A percentile compares a stretch with the other conserved stretches of the same genome.
Evolutionary conservation across 2,329 filamentous ascomycete genomes (phyloP).

Genomic region (Aspergillus sp.): DNA sequence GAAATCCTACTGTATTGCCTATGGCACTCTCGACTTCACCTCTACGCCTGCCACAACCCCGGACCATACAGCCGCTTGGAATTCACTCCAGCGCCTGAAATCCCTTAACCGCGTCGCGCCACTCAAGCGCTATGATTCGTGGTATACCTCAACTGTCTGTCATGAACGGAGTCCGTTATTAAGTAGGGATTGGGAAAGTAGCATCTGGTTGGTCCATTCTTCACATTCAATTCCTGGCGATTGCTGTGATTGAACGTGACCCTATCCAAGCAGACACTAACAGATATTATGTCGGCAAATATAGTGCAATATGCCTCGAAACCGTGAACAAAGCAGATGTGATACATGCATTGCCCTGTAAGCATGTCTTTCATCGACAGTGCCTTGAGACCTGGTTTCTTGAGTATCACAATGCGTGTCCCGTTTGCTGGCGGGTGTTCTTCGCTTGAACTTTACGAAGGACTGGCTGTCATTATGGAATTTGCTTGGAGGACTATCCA

Average conservation of each 20-base stretch:
- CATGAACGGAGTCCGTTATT: neutral
- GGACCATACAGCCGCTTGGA: neutral
- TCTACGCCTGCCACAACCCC: neutral
- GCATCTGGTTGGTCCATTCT: neutral
- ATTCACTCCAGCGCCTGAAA: neutral
- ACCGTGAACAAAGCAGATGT: neutral
- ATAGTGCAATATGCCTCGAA: neutral
- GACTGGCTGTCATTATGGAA: no score
- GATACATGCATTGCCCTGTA: neutral
- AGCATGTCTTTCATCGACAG: neutral
- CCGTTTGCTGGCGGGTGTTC: constrained; percentile 1
- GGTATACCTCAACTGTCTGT: neutral
- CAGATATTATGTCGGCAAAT: neutral
- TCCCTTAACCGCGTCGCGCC: neutral
- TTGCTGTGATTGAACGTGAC: neutral
- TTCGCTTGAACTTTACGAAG: neutral
- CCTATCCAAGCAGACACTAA: neutral
- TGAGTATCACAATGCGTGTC: neutral
- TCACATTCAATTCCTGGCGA: neutral
- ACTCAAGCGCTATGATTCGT: neutral
- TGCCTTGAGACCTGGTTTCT: neutral
- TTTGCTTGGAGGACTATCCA: no score
- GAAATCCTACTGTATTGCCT: neutral
- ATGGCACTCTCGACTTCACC: neutral
- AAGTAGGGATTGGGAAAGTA: neutral